These are phyloP conservation scores for Kwoniella bestiolae DNA, from an alignment of 768 basidiomycete species.

Conservation along the genomic window DNA sequence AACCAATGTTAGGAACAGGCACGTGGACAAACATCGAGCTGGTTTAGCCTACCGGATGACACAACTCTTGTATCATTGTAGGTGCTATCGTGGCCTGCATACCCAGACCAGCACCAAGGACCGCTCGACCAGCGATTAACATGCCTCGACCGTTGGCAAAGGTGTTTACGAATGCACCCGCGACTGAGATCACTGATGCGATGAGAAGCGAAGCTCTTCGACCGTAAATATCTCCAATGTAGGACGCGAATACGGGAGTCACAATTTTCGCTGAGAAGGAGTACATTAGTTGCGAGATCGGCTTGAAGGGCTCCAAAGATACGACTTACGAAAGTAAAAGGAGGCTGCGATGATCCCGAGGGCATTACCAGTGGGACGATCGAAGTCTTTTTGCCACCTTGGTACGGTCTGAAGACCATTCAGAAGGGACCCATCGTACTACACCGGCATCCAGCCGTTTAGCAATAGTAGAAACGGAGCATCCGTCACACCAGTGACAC, in stretches of 20 bases:
- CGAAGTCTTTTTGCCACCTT: conserved; percentile 25
- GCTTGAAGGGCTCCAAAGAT: not conserved
- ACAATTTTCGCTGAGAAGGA: conserved; percentile 11
- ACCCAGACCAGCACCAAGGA: conserved; percentile 30
- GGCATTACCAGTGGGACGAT: conserved; percentile 21
- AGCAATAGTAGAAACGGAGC: not conserved
- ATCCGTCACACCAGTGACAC: not conserved
- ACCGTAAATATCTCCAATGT: conserved; percentile 19
- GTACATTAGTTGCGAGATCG: not conserved
- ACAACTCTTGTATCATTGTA: conserved; percentile 81
- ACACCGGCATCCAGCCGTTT: not conserved
- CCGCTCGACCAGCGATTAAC: conserved; percentile 24
- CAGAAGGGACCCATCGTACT: conserved; percentile 32
- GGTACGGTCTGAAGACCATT: conserved; percentile 32
- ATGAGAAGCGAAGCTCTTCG: conserved; percentile 1
- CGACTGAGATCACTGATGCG: not conserved
- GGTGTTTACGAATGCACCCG: conserved; percentile 9
- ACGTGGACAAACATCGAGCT: not conserved
- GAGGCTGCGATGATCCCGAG: conserved; percentile 33
- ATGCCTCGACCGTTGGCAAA: conserved; percentile 6
- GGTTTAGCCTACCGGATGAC: conserved; percentile 60
- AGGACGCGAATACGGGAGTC: conserved; percentile 16
- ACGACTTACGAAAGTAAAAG: conserved; percentile 17
- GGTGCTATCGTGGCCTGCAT: conserved; percentile 47
- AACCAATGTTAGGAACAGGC: not conserved